These are phyloP conservation scores for Rosa multiflora DNA, from an alignment of 306 rosid species.

Conservation along the genomic window DNA sequence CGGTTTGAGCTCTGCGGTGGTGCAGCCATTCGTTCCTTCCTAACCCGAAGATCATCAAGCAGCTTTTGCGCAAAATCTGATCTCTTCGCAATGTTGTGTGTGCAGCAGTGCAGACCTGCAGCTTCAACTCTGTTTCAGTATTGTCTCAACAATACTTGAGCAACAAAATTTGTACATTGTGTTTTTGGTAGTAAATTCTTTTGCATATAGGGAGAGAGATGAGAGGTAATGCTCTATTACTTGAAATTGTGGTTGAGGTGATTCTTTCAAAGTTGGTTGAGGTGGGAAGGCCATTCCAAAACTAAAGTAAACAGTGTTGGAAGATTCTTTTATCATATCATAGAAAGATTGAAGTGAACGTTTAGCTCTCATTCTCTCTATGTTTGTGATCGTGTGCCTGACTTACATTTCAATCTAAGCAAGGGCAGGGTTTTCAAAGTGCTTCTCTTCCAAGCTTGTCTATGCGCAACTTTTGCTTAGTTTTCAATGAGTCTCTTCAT, in stretches of 20 bases:
- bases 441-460: constrained; percentile 48
- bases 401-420: constrained; percentile 82
- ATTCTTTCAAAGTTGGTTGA: constrained; percentile 81
- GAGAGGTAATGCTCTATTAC: constrained; percentile 14
- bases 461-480: constrained; percentile 9
- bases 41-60: constrained; percentile 72
- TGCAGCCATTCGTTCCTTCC: constrained; percentile 68
- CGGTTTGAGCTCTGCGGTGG: constrained; percentile 61
- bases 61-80: constrained; percentile 97
- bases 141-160: neutral
- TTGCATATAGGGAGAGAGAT: neutral
- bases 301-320: constrained; percentile 18
- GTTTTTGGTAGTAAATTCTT: constrained; percentile 9
- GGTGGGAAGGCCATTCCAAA: constrained; percentile 49
- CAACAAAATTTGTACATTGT: constrained; percentile 19
- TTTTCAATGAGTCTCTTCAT: neutral
- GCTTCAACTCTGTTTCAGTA: neutral
- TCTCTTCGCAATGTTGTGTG: constrained; percentile 61
- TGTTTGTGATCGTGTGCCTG: constrained; percentile 24
- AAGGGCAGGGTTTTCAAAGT: constrained; percentile 41
- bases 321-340: constrained; percentile 1
- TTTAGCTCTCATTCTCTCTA: constrained; percentile 33
- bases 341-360: constrained; percentile 73
- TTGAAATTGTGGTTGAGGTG: constrained; percentile 46
- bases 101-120: constrained; percentile 3